Base-by-base conservation (phyloP, 2,329 filamentous ascomycete genomes). In the Hypoxylon sp. region DNA sequence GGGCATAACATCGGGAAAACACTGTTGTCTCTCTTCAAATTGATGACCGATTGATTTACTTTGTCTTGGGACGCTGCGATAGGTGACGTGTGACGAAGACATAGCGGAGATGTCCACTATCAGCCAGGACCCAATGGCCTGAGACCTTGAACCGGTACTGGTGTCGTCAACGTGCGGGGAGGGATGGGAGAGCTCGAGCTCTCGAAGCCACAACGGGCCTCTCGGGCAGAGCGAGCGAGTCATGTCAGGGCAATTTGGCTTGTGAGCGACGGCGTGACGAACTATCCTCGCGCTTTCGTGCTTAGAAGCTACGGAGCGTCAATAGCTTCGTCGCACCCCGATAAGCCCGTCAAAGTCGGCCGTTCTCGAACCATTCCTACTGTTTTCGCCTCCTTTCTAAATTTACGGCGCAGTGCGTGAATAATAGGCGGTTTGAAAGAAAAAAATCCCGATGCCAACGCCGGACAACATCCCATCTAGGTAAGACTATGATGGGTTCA, bases 401-500 rank as follows among this genome's bases (percentile, higher is more conserved):
- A 26, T 26, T 26, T 26, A 7, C 24, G 24, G 7, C 7, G 24
- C 24, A 26, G 24, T 7, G 7, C 11, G 32, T 13, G 26, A 48
- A n/a, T 6, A 22, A 43, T 53, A 50, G 26, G 22, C 30, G 22
- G 26, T 34, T 50, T 55, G n/a, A 10, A 19, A 19, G 1, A 41
- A 41, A 17, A 41, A n/a, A 34, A 52, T 43, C 47, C 48, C 26
- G 32, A 59, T 50, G 55, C 46, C 57, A 59, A 50, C 37, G 22
- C 39, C 41, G 50, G 50, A 37, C 47, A 37, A 57, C 52, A 55
- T 64, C 56, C 46, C 19, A 52, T 55, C 44, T 8, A 15, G 26
- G 55, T 28, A 64, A 62, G 39, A 48, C 37, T 39, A 48, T 30
- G 13, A 32, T 30, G 11, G 26, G 34, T 22, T 22, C 15, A 46